Evolutionary conservation across 192 early-diverging fungal genomes (phyloP).

Genomic region (Mortierella alpina): DNA sequence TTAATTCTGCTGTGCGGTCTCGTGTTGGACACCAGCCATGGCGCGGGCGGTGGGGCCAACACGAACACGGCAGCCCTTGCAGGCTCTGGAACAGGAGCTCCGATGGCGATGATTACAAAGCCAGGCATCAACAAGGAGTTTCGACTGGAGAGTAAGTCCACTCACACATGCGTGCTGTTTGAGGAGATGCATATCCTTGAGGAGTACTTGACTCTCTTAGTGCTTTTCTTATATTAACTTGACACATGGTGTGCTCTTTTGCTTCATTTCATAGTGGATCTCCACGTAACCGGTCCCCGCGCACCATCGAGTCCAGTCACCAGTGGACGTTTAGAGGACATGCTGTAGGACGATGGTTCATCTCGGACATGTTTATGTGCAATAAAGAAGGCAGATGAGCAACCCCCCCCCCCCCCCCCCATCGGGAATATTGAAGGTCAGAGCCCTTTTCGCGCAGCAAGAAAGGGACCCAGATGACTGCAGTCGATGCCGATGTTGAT

Average conservation of each 20-base stretch:
- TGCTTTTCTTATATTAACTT: neutral
- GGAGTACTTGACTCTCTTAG: neutral
- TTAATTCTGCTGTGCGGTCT: conserved; percentile 39
- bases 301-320: neutral
- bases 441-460: too few relatives aligned
- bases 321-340: neutral
- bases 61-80: neutral
- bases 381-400: too few relatives aligned
- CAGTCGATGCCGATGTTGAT: too few relatives aligned
- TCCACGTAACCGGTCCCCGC: conserved; percentile 44
- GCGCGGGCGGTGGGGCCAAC: neutral
- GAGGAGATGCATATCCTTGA: neutral
- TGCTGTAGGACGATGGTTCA: too few relatives aligned
- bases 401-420: too few relatives aligned
- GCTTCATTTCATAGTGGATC: conserved; percentile 23
- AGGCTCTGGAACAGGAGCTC: too few relatives aligned
- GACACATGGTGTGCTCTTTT: neutral
- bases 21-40: neutral
- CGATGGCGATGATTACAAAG: neutral
- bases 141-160: conserved; percentile 48
- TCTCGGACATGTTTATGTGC: too few relatives aligned
- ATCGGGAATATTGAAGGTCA: too few relatives aligned
- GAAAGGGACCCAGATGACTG: too few relatives aligned
- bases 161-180: neutral
- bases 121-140: conserved; percentile 41